These are phyloP conservation scores for Stephania yunnanensis DNA, from an alignment of 164 flowering plant species.

Conservation along the genomic window DNA sequence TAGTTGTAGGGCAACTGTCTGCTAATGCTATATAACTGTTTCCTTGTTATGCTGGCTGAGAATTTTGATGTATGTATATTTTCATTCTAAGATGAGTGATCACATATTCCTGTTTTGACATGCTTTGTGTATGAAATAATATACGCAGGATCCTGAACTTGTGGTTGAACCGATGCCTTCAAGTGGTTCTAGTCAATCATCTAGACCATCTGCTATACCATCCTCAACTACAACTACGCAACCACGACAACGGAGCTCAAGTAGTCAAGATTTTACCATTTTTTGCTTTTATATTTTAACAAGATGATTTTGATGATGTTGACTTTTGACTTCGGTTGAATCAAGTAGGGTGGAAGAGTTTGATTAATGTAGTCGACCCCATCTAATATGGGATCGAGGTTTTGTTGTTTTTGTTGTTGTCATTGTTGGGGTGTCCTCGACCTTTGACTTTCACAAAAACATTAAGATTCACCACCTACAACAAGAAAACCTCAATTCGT, in stretches of 20 bases:
- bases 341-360: too few species aligned
- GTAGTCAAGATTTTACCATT: slow-evolving; percentile 23
- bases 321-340: neutral
- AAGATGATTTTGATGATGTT: neutral
- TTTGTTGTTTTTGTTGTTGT: too few species aligned
- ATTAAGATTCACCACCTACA: neutral
- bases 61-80: neutral
- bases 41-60: neutral
- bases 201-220: slow-evolving; percentile 50
- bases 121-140: neutral
- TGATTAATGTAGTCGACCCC: too few species aligned
- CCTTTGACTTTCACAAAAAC: neutral
- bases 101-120: neutral
- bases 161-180: slow-evolving; percentile 77
- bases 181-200: slow-evolving; percentile 50
- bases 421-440: neutral
- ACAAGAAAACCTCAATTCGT: too few species aligned
- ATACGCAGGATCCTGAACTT: slow-evolving; percentile 76
- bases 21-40: neutral
- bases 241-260: slow-evolving; percentile 48
- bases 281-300: neutral
- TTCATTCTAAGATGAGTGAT: neutral
- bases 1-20: neutral
- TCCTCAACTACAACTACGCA: slow-evolving; percentile 52
- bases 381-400: too few species aligned